These are phyloP conservation scores for Termitomyces eurrhizus DNA, from an alignment of 768 basidiomycete species.

Conservation along the genomic window DNA sequence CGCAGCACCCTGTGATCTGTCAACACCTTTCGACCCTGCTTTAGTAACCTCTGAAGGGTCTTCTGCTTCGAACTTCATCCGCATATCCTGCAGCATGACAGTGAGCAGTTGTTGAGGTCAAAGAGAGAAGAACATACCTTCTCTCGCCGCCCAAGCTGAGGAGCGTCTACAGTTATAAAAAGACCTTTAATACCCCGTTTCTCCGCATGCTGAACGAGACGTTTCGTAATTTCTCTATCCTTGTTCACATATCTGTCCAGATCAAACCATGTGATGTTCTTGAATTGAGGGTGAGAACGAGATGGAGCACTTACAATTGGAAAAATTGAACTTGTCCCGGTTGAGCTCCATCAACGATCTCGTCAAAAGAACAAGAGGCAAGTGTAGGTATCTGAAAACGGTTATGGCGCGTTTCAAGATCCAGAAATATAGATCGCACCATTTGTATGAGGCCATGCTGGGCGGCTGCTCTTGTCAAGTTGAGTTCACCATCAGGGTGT, in stretches of 20 bases:
- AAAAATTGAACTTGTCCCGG: conserved; percentile 82
- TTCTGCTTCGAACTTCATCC: conserved; percentile 90
- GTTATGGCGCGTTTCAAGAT: not conserved
- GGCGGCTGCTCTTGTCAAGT: conserved; percentile 83
- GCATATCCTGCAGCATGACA: conserved; percentile 63
- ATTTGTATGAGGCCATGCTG: conserved; percentile 61
- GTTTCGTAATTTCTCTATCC: conserved; percentile 80
- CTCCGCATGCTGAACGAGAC: conserved; percentile 88
- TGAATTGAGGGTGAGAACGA: not conserved
- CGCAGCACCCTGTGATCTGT: conserved; percentile 89
- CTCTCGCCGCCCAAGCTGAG: conserved; percentile 90
- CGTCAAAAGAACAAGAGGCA: conserved; percentile 94
- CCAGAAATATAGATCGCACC: conserved; percentile 23
- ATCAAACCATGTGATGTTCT: not conserved
- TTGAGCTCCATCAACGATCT: conserved; percentile 82
- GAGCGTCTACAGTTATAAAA: conserved; percentile 98
- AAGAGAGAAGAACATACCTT: conserved; percentile 39
- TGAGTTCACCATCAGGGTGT: conserved; percentile 93
- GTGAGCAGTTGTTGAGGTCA: not conserved
- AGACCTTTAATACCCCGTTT: conserved; percentile 85
- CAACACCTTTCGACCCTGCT: conserved; percentile 52
- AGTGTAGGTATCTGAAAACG: conserved; percentile 81
- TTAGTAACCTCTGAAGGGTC: conserved; percentile 55
- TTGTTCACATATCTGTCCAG: conserved; percentile 79
- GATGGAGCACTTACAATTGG: conserved; percentile 59